These are phyloP conservation scores for Phenoliferia sp. DNA, from an alignment of 1,284 basidiomycete species.

Conservation along the genomic window DNA sequence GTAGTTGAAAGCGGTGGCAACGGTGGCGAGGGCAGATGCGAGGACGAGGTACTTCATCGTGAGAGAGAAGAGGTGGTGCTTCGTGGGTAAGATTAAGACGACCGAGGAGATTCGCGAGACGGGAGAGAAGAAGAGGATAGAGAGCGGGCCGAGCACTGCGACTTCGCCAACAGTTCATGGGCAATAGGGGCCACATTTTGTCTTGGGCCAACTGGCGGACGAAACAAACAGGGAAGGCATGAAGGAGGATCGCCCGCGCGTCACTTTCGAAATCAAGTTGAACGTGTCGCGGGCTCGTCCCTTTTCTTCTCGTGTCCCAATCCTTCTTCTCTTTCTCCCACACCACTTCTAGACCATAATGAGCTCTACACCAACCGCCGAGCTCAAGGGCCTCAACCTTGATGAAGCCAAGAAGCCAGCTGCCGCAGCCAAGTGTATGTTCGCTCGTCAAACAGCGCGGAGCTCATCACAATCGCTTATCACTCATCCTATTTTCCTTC, in stretches of 20 bases:
- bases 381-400: neutral
- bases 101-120: neutral
- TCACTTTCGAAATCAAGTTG: too few relatives aligned
- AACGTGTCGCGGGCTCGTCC: too few relatives aligned
- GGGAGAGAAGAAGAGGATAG: neutral
- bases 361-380: neutral
- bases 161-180: neutral
- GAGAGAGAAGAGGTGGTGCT: neutral
- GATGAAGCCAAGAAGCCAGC: neutral
- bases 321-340: neutral
- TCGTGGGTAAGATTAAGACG: neutral
- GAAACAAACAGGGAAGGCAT: too few relatives aligned
- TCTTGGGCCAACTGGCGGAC: too few relatives aligned
- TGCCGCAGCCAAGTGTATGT: neutral
- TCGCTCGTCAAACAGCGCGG: neutral
- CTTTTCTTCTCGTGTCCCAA: too few relatives aligned
- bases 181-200: too few relatives aligned
- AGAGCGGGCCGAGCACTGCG: neutral
- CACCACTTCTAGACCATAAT: neutral
- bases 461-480: neutral
- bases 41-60: neutral
- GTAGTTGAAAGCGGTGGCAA: neutral
- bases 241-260: too few relatives aligned
- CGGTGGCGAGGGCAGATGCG: neutral
- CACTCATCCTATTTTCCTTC: neutral